A percentile compares a stretch with the other conserved stretches of the same genome.
Evolutionary conservation across 176 grass and related monocot genomes (phyloP).

Genomic region (Canna indica): DNA sequence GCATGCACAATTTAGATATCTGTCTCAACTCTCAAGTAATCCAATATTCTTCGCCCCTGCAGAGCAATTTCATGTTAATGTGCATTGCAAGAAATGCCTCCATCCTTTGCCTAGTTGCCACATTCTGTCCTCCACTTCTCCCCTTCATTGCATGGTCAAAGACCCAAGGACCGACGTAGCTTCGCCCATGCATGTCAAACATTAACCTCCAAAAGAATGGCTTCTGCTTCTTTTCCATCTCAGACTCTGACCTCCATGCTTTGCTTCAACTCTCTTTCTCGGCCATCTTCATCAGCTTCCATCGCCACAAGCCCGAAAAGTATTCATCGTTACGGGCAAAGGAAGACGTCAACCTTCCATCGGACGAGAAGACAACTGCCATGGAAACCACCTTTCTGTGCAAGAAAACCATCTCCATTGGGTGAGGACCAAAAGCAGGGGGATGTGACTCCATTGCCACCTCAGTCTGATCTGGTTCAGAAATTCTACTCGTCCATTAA

Average conservation of each 20-base stretch:
- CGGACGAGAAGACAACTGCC: not conserved
- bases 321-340: not conserved
- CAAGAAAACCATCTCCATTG: not conserved
- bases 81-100: not conserved
- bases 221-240: not conserved
- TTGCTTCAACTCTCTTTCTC: not conserved
- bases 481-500: slow-evolving; percentile 63
- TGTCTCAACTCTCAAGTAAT: not conserved
- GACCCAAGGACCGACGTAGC: not conserved
- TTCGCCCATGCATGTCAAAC: not conserved
- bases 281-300: not conserved
- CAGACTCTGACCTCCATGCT: not conserved
- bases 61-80: not conserved
- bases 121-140: not conserved
- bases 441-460: slow-evolving; percentile 20
- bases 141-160: too few relatives aligned
- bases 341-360: not conserved
- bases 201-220: not conserved
- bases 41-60: not conserved
- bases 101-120: not conserved
- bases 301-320: too few relatives aligned
- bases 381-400: not conserved
- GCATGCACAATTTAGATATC: not conserved
- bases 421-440: too few relatives aligned
- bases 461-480: slow-evolving; percentile 31